Evolutionary conservation across 2,329 filamentous ascomycete genomes (phyloP).

Genomic region (Rutstroemia sydowiana): DNA sequence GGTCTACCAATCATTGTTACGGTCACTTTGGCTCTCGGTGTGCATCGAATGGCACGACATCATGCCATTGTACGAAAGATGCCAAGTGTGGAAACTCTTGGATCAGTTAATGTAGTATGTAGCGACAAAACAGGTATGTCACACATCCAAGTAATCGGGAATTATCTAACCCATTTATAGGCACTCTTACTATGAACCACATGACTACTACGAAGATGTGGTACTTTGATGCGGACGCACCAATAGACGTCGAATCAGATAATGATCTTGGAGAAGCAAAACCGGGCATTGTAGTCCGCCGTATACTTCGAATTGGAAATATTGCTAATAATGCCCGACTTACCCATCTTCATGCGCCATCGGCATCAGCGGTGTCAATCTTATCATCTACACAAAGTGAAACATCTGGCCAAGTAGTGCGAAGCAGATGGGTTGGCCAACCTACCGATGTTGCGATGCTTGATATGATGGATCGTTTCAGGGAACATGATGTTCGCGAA

Average conservation of each 20-base stretch:
- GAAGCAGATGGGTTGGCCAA: conserved; percentile 92
- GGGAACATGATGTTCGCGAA: conserved; percentile 84
- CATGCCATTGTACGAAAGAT: conserved; percentile 93
- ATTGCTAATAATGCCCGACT: conserved; percentile 92
- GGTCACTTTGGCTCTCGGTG: conserved; percentile 87
- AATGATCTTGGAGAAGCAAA: conserved; percentile 47
- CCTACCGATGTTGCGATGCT: conserved; percentile 97
- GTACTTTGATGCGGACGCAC: conserved; percentile 67
- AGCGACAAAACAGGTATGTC: conserved; percentile 83
- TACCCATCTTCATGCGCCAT: conserved; percentile 62
- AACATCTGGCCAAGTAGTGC: conserved; percentile 50
- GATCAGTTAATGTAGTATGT: conserved; percentile 99
- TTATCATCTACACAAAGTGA: conserved; percentile 72
- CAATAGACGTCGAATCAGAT: conserved; percentile 42
- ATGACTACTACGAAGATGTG: conserved; percentile 98
- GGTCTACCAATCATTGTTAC: conserved; percentile 97
- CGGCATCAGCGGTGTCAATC: conserved; percentile 66
- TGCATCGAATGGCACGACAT: conserved; percentile 90
- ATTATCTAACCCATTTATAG: conserved; percentile 34
- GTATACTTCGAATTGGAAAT: conserved; percentile 85
- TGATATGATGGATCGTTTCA: conserved; percentile 83
- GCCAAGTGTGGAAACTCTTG: conserved; percentile 93
- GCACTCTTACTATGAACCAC: conserved; percentile 92
- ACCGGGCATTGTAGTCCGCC: conserved; percentile 66
- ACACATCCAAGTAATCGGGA: background rate